Percentiles rank a stretch among this genome's conserved stretches.
Evolutionary conservation across 495 filamentous ascomycete species (phyloP).

Genomic region (Trichoderma virens): DNA sequence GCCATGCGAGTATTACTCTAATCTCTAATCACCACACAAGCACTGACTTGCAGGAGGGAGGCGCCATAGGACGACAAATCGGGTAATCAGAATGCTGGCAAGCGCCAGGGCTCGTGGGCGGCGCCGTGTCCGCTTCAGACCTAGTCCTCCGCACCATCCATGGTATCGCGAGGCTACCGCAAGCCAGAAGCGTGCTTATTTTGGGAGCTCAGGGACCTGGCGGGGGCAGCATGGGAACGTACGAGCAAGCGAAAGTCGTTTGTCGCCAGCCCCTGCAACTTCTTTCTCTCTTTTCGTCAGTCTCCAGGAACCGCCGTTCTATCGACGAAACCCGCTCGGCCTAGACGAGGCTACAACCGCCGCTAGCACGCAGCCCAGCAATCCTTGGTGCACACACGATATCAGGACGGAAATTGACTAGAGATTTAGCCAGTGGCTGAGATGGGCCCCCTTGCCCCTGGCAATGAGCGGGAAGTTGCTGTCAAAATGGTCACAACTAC

Average conservation of each 20-base stretch:
- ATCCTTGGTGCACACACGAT: neutral
- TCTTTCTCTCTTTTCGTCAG: neutral
- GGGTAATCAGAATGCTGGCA: neutral
- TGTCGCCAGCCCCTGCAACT: neutral
- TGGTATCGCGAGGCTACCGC: neutral
- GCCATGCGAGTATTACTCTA: neutral
- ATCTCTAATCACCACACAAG: neutral
- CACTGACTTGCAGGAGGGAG: neutral
- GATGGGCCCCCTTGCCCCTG: neutral
- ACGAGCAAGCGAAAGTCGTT: neutral
- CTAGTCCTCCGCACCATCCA: constrained; percentile 7
- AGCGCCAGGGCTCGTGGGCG: neutral
- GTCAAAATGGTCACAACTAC: neutral
- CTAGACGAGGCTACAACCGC: neutral
- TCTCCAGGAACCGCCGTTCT: neutral
- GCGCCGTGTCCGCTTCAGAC: neutral
- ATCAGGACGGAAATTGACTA: neutral
- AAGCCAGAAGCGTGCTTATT: constrained; percentile 3
- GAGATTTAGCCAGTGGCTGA: neutral
- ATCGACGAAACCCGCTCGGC: neutral
- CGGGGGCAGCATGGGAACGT: neutral
- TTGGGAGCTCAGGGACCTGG: neutral
- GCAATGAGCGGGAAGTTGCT: neutral
- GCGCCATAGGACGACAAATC: neutral
- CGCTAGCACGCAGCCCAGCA: neutral